Evolutionary conservation across 805 yeast species (phyloP).

Genomic region (Debaryomyces castellii): DNA sequence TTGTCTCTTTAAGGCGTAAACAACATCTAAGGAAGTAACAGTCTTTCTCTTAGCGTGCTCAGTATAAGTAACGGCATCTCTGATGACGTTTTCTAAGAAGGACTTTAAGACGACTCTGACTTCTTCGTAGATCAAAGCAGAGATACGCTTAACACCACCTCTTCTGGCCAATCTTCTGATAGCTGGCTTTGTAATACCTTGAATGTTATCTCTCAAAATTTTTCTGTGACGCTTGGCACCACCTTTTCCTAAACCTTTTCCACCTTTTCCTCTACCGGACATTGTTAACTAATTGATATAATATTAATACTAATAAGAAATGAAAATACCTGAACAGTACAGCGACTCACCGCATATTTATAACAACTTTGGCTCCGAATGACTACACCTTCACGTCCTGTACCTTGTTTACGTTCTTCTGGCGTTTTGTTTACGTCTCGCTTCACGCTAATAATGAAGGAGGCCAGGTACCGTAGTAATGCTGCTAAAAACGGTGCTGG

Average conservation of each 20-base stretch:
- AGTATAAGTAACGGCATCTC: conserved; percentile 99
- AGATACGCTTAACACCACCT: conserved; percentile 99
- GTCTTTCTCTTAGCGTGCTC: conserved; percentile 99
- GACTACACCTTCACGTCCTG: neutral
- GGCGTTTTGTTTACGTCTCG: neutral
- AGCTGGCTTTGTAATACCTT: conserved; percentile 99
- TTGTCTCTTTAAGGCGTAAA: conserved; percentile 99
- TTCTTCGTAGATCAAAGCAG: conserved; percentile 98
- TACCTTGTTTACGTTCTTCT: neutral
- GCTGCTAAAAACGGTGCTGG: neutral
- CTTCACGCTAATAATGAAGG: neutral
- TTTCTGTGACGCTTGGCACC: conserved; percentile 99
- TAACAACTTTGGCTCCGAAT: neutral
- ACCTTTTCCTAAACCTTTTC: conserved; percentile 99
- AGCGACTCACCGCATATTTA: neutral
- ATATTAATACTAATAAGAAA: neutral
- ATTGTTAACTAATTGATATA: conserved; percentile 41
- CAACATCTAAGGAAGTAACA: conserved; percentile 97
- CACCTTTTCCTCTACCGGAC: conserved; percentile 99
- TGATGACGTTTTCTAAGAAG: conserved; percentile 94
- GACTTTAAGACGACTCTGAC: conserved; percentile 96
- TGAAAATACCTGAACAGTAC: neutral
- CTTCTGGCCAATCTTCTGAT: conserved; percentile 99
- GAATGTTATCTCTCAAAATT: conserved; percentile 98
- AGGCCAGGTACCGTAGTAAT: neutral